Conservation (phyloP, 169 alveolate genomes). For the Sarcocystis neurona region DNA sequence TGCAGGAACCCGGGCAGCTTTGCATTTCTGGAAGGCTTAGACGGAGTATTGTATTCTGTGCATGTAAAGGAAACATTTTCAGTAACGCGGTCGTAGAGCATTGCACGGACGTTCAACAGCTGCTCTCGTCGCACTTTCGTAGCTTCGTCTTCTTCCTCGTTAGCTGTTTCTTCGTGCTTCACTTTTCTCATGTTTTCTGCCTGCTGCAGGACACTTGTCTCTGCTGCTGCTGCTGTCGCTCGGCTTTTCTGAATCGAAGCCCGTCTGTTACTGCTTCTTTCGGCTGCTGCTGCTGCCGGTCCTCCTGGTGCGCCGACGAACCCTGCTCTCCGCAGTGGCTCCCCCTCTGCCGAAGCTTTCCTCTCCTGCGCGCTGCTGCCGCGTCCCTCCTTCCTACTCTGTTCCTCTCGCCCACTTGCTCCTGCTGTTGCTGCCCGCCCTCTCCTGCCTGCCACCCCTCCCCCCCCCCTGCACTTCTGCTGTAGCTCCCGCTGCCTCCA, state of each 20-base stretch:
- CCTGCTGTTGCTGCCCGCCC: constrained; percentile 5
- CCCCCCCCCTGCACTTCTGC: background rate
- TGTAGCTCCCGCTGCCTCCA: background rate
- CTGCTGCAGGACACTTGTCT: too few relatives aligned
- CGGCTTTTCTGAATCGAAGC: too few relatives aligned
- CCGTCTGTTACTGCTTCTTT: too few relatives aligned
- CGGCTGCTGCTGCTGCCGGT: too few relatives aligned
- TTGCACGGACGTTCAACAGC: constrained; percentile 34
- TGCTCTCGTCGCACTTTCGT: constrained; percentile 44
- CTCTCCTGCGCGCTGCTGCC: background rate
- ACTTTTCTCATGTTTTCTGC: too few relatives aligned
- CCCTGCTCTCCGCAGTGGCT: too few relatives aligned
- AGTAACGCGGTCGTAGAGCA: constrained; percentile 37
- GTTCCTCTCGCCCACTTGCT: background rate
- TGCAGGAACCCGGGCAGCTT: background rate
- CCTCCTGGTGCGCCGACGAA: too few relatives aligned
- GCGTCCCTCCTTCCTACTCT: constrained; percentile 18
- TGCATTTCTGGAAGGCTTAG: background rate
- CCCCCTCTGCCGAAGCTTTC: too few relatives aligned
- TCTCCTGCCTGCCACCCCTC: background rate
- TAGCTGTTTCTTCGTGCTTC: too few relatives aligned
- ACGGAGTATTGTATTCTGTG: constrained; percentile 32
- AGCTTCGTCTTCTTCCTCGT: background rate
- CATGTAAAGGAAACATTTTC: constrained; percentile 46
- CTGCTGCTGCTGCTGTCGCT: too few relatives aligned